Conservation (phyloP, 352 stramenopile genomes). For the Globisporangium emineosum region DNA sequence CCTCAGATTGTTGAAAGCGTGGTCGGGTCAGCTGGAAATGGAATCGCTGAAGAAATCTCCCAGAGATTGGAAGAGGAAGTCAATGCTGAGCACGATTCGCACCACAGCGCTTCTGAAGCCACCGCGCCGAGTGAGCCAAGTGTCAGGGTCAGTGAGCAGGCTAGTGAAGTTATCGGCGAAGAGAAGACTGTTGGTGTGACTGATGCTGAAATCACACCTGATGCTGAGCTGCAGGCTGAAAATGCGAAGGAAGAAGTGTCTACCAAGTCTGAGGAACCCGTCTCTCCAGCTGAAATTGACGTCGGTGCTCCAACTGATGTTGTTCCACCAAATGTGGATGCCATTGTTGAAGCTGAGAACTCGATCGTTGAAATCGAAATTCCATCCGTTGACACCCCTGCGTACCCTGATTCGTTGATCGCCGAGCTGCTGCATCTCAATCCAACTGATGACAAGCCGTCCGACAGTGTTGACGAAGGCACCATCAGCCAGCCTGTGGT, state of each 20-base stretch:
- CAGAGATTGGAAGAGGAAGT: not conserved
- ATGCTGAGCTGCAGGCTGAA: not conserved
- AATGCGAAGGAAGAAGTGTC: not conserved
- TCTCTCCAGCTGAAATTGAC: not conserved
- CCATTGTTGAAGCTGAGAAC: not conserved
- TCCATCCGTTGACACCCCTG: constrained; percentile 3
- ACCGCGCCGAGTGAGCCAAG: not conserved
- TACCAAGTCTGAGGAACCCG: not conserved
- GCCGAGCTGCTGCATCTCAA: constrained; percentile 14
- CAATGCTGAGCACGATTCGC: not conserved
- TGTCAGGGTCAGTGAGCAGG: not conserved
- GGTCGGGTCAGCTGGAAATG: not conserved
- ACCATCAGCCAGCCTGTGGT: not conserved
- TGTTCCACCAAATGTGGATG: not conserved
- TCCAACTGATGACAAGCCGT: not conserved
- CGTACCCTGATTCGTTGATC: constrained; percentile 7
- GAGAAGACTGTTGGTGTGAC: not conserved
- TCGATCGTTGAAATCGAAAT: constrained; percentile 12
- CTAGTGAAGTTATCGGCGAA: not conserved
- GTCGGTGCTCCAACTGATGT: not conserved
- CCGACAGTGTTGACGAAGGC: not conserved
- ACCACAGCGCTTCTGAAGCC: not conserved
- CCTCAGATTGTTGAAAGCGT: constrained; percentile 10
- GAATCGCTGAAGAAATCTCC: not conserved
- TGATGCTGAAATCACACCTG: not conserved